A percentile compares a stretch with the other conserved stretches of the same genome.
phyloP scores from a whole-genome alignment of 495 filamentous ascomycete species.

The Bombardia bombarda region DNA sequence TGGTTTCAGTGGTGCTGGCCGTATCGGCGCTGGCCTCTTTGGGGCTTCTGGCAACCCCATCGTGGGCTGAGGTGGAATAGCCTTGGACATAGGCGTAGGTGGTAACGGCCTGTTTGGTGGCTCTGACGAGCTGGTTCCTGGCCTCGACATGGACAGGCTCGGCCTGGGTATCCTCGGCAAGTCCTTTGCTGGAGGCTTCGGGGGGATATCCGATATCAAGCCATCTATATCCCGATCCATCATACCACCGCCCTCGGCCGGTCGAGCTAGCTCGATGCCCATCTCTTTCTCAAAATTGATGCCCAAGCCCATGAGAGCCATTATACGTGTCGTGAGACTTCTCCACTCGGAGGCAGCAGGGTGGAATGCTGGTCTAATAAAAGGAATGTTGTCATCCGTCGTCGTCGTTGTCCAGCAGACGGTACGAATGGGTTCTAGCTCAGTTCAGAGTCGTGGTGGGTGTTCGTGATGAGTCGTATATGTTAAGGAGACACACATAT shows the following conservation, averaged over 20 bases:
- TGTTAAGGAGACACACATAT: conserved; percentile 3
- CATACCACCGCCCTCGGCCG: background rate
- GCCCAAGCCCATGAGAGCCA: conserved; percentile 14
- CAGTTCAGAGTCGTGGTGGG: too few species aligned
- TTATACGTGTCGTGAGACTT: too few species aligned
- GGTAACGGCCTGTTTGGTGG: conserved; percentile 24
- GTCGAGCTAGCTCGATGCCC: conserved; percentile 12
- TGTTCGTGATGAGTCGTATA: too few species aligned
- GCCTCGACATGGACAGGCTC: background rate
- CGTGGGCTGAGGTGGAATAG: conserved; percentile 1
- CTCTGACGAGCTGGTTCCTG: conserved; percentile 7
- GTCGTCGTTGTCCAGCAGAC: conserved; percentile 28
- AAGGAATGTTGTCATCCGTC: conserved; percentile 13
- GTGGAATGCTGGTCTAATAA: background rate
- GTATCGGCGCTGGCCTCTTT: conserved; percentile 11
- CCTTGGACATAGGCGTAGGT: conserved; percentile 15
- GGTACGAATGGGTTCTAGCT: conserved; percentile 7
- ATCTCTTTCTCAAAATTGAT: conserved; percentile 16
- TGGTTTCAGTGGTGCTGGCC: conserved; percentile 13
- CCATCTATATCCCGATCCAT: conserved; percentile 5
- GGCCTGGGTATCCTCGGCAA: conserved; percentile 6
- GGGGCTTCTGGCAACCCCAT: conserved; percentile 10
- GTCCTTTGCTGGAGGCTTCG: conserved; percentile 21
- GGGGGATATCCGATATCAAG: conserved; percentile 13
- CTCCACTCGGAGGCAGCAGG: background rate